Conservation (phyloP, 2,329 filamentous ascomycete species). For the Chrysoporthe austroafricana region DNA sequence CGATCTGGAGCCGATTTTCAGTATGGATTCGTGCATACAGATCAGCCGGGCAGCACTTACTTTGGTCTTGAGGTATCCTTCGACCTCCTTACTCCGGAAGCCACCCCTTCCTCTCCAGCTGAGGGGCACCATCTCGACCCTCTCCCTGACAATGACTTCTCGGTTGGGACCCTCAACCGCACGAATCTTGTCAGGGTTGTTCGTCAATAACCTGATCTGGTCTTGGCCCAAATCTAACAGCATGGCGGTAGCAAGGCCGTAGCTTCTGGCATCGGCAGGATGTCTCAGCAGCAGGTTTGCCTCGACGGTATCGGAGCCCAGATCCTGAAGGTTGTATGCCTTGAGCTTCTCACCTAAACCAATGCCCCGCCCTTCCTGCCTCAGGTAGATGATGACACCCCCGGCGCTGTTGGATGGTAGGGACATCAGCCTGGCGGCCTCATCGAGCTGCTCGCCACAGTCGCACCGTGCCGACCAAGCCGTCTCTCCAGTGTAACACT, state of each 20-base stretch:
- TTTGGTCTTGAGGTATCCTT: conserved; percentile 94
- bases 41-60: conserved; percentile 51
- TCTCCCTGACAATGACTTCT: conserved; percentile 84
- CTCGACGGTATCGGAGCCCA: conserved; percentile 97
- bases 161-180: conserved; percentile 90
- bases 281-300: conserved; percentile 90
- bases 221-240: conserved; percentile 80
- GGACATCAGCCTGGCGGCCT: conserved; percentile 92
- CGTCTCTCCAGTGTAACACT: conserved; percentile 98
- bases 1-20: conserved; percentile 61
- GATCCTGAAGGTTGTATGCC: conserved; percentile 95
- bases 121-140: conserved; percentile 93
- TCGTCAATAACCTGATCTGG: conserved; percentile 84
- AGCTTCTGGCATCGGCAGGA: conserved; percentile 91
- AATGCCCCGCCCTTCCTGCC: conserved; percentile 95
- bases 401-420: conserved; percentile 66
- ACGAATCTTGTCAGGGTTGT: conserved; percentile 95
- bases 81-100: conserved; percentile 84
- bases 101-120: conserved; percentile 89
- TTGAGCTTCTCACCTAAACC: conserved; percentile 95
- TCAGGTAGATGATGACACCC: conserved; percentile 92
- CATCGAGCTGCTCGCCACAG: conserved; percentile 96
- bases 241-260: conserved; percentile 96
- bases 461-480: conserved; percentile 98
- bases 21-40: not conserved